These are phyloP conservation scores for Yarrowia sp. DNA, from an alignment of 805 yeast genomes.

Conservation along the genomic window DNA sequence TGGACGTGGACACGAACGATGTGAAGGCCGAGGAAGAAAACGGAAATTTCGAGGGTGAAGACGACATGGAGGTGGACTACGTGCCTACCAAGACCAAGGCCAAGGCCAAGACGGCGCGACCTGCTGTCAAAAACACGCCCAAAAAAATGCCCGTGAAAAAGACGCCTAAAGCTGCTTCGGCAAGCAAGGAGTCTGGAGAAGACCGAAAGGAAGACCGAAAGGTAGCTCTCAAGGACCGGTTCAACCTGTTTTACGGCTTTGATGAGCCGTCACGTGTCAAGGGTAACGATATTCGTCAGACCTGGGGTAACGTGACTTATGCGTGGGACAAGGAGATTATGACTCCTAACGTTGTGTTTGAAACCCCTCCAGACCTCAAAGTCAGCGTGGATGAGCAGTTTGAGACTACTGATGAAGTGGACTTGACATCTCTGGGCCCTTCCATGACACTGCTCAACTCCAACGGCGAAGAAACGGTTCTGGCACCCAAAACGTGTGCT, in stretches of 20 bases:
- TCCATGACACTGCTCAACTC: not conserved
- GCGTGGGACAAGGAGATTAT: conserved; percentile 41
- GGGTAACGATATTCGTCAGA: conserved; percentile 47
- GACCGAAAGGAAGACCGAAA: conserved; percentile 24
- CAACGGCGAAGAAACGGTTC: not conserved
- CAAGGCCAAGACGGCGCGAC: not conserved
- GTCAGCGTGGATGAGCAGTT: conserved; percentile 4
- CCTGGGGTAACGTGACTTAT: conserved; percentile 52
- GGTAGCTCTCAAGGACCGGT: conserved; percentile 43
- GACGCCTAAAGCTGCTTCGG: not conserved
- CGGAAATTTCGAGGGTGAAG: conserved; percentile 7
- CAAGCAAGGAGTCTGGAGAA: not conserved
- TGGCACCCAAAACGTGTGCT: not conserved
- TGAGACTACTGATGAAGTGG: not conserved
- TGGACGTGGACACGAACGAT: conserved; percentile 7
- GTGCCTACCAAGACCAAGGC: not conserved
- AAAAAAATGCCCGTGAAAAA: conserved; percentile 5
- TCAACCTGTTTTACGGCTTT: conserved; percentile 50
- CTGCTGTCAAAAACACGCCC: conserved; percentile 7
- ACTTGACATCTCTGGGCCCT: not conserved
- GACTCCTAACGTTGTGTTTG: conserved; percentile 28
- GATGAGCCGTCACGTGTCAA: conserved; percentile 46
- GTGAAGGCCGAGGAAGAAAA: conserved; percentile 26
- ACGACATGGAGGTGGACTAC: conserved; percentile 10
- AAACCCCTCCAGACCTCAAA: conserved; percentile 5